phyloP scores from a whole-genome alignment of 345 rosid genomes.

The Lumnitzera littorea region DNA sequence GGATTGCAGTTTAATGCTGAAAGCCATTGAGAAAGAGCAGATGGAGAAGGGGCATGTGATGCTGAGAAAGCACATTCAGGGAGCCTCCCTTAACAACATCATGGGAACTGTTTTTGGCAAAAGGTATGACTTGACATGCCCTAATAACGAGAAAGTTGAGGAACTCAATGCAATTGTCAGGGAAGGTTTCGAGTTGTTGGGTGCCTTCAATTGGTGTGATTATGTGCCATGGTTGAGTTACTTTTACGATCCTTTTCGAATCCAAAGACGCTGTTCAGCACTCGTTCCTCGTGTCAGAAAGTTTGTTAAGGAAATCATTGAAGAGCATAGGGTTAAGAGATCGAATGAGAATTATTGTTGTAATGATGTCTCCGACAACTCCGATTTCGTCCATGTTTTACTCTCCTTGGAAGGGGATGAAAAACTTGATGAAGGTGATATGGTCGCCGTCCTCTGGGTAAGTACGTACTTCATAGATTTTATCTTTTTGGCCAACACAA shows the following conservation, averaged over 20 bases:
- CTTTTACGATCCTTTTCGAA: constrained; percentile 36
- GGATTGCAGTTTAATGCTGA: constrained; percentile 26
- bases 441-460: constrained; percentile 49
- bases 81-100: constrained; percentile 41
- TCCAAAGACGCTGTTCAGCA: constrained; percentile 28
- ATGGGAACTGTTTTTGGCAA: constrained; percentile 54
- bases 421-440: constrained; percentile 34
- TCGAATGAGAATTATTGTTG: too few species aligned
- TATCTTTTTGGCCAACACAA: not conserved
- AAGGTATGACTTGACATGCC: constrained; percentile 17
- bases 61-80: constrained; percentile 37
- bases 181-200: constrained; percentile 50
- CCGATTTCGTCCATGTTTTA: constrained; percentile 47
- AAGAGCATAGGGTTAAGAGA: constrained; percentile 20
- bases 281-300: constrained; percentile 43
- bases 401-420: constrained; percentile 38
- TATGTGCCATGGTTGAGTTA: constrained; percentile 38
- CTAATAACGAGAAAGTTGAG: constrained; percentile 11
- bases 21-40: constrained; percentile 19
- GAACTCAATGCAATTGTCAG: constrained; percentile 32
- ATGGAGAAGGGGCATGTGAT: constrained; percentile 12
- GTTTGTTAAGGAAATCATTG: constrained; percentile 29
- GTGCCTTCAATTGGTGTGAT: constrained; percentile 61
- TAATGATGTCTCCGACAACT: constrained; percentile 5
- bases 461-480: not conserved